Evolutionary conservation across 176 grass and related monocot genomes (phyloP), one percentile per base, ranked within the genome.

Genomic region (Juncus effusus): DNA sequence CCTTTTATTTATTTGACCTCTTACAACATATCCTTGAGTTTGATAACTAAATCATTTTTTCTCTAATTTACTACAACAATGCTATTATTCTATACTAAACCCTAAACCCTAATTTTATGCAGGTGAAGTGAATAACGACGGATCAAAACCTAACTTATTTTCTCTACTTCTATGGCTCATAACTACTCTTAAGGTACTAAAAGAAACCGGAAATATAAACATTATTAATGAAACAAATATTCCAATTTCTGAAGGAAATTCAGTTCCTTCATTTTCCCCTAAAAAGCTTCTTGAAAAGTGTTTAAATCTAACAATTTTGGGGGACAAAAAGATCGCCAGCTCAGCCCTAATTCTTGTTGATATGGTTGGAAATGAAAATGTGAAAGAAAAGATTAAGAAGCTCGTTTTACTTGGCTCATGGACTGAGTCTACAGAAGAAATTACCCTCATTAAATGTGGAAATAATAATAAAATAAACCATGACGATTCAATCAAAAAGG

Each of bases 361-460:
- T 66, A 97, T 92, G 94, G 42, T 77, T 2, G 56, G 62, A 51
- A 54, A 71, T 69, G 41, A 59, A 16, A 61, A 61, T 9, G 44
- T 62, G 65, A 92, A 82, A 65, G 75, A 78, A 10, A 92, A 80
- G 78, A 52, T 92, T 58, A 92, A 64, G 78, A 92, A 92, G 72
- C 78, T 89, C 42, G 58, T 79, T 60, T 15, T 64, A 16, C 76
- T 92, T 37, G 71, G 67, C 8, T 59, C 63, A 10, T 36, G 40
- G 59, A 76, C 36, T n/a, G 4, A 41, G 1, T 66, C 45, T 10
- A 36, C 63, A 16, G 84, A 79, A 86, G 61, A 60, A 51, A 49
- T 38, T 66, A 40, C 40, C 39, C 51, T 65, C 61, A 9, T 52
- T 40, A 47, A 76, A 14, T 73, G 70, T 15, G 71, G 63, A 63